Evolutionary conservation across 495 filamentous ascomycete genomes (phyloP), one percentile per base, ranked within the genome.

Genomic region (Apiosordaria backusii): DNA sequence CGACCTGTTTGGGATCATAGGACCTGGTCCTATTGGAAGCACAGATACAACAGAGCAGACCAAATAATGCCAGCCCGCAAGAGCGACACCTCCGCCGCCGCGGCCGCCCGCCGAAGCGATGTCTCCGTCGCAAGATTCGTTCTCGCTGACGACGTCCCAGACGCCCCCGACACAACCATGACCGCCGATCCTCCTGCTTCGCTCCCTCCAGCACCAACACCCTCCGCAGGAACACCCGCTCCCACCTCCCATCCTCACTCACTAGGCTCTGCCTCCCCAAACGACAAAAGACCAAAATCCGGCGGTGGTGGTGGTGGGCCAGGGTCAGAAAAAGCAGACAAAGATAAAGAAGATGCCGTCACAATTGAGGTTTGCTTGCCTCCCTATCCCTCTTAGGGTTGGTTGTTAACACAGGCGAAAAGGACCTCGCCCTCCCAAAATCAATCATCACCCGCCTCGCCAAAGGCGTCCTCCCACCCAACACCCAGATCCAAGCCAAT

Each of bases 381-480:
- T 29, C 27, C 35, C 35, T 35, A 10, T 35, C 29, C 1, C 5
- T 35, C 6, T 35, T 35, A 35, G 29, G 29, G 29, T n/a, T 57
- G 50, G 53, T 21, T 53, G 0, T 19, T 13, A 55, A 40, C 58
- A 25, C 24, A n/a, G 67, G 97, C n/a, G 93, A 45, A 9, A 45
- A 45, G 35, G 95, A 99, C 74, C 88, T 96, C 64, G 90, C 85
- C 50, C 88, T 99, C 21, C 95, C 95, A 1, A 94, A 92, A 74
- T 93, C 92, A n/a, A 90, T 97, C 75, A 92, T 97, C 52, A 90
- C 91, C 57, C 88, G 95, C 23, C 86, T 99, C 5, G 95, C 94
- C 2, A 98, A 98, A 83, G 90, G 92, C 64, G 92, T 97, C n/a
- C 84, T 99, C n/a, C 95, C 95, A 0, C 86, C 93, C 5, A 97